Base-by-base conservation (phyloP, 1,284 basidiomycete species). In the Heterobasidion irregulare region DNA sequence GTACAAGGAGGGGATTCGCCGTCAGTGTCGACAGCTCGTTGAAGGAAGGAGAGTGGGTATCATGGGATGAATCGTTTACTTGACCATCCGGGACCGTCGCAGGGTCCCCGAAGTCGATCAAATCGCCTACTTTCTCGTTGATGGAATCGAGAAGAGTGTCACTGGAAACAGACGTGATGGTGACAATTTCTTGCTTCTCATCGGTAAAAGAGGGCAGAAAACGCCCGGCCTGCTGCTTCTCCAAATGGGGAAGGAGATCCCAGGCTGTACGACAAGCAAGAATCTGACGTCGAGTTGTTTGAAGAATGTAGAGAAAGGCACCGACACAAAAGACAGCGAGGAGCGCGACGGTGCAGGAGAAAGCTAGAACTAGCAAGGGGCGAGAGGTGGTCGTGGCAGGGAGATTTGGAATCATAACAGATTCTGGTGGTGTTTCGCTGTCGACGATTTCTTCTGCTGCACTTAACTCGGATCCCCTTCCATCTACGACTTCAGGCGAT, bases 331-430 rank as follows among this genome's bases (percentile, higher is more conserved):
- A 61, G 8, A 78, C 57, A 0, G 66, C 62, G 52, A 76, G 56
- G 26, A 76, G 60, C 1, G 73, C 70, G 32, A 68, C 66, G 13
- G 72, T 32, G 56, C 70, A 72, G 10, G 74, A 71, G 52, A 72
- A 61, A 35, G 66, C 63, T 36, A 77, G 61, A 10, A 71, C 63
- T 18, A 71, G 55, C n/a, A 72, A 64, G 47, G 35, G 55, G 49
- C 51, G 46, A 50, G 59, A 44, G 0, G 57, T 59, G 1, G 58
- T 58, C 18, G 19, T 19, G 38, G 13, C 41, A 49, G 43, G 47
- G 18, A 15, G 47, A 33, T 12, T 26, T 26, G 26, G 26, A 26
- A 26, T 26, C 26, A 26, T 26, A 26, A 5, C 4, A 26, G 26
- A 26, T 26, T 26, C 26, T 5, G 26, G 26, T 5, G 26, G 26